Evolutionary conservation across 108 stramenopile genomes (phyloP), one percentile per base, ranked within the genome.

Genomic region (Fragilaria radians): DNA sequence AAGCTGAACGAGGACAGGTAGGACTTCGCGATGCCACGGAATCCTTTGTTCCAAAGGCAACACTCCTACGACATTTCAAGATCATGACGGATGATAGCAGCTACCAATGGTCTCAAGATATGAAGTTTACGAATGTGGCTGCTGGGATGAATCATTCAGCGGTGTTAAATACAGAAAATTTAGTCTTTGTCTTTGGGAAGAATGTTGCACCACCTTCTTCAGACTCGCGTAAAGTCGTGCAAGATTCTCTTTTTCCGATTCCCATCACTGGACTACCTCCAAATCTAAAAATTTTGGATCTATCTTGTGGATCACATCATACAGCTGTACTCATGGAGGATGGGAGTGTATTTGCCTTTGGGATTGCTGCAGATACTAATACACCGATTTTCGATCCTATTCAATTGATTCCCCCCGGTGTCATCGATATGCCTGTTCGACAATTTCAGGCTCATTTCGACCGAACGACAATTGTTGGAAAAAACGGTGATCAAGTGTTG

Each of bases 291-390:
- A 81, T 89, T 4, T 28, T 73, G 27, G 54, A 74, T 47, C 71
- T 93, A 32, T 72, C 86, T 19, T 88, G 86, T 48, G 91, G 91
- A 14, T 81, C 87, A 21, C 91, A 93, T 49, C 91, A 92, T 59
- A 82, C 84, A 19, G 81, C 91, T 7, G 72, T 93, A 51, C 54
- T 89, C 18, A 33, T 93, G 69, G 84, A 89, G 46, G 91, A 93
- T 59, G 88, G 88, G 52, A 83, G 81, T 53, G 77, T 93, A 3
- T 88, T 72, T 59, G 91, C 79, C n/a, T 68, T 89, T 27, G 91
- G 91, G 3, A 71, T 93, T 18, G 78, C 84, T 24, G 76, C 91
- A 14, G 88, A 93, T 74, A 68, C 67, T n/a, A 62, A 72, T 0
- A 46, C 64, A 18, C 85, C 84, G 17, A 62, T 93, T 30, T 62